A percentile compares a stretch with the other conserved stretches of the same genome.
Conservation (phyloP, 495 filamentous ascomycete genomes). For the Penicillium tannophilum region DNA sequence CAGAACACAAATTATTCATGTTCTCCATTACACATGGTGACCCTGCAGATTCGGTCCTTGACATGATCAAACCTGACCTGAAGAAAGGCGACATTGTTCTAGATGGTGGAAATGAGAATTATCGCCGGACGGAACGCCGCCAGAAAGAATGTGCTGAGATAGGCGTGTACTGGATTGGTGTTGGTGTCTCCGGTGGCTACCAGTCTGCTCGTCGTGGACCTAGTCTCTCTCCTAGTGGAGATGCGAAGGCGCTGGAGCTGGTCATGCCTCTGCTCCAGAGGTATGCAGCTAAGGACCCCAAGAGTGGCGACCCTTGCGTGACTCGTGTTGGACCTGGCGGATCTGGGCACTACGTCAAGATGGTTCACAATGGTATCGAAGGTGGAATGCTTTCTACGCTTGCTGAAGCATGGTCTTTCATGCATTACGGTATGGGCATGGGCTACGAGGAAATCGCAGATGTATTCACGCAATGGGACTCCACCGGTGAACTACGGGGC, state of each 20-base stretch:
- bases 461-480: constrained; percentile 70
- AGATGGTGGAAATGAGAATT: constrained; percentile 74
- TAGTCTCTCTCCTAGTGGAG: constrained; percentile 66
- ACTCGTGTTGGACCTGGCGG: constrained; percentile 62
- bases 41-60: constrained; percentile 67
- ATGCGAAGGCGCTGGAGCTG: constrained; percentile 56
- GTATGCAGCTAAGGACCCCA: constrained; percentile 61
- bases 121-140: constrained; percentile 63
- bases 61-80: constrained; percentile 56
- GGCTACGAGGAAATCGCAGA: constrained; percentile 69
- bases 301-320: constrained; percentile 62
- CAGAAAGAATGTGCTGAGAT: constrained; percentile 57
- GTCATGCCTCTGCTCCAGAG: constrained; percentile 64
- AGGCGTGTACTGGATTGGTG: constrained; percentile 65
- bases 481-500: constrained; percentile 55
- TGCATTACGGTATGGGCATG: constrained; percentile 61
- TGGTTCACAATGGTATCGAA: constrained; percentile 79
- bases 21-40: constrained; percentile 71
- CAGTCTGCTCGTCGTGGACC: constrained; percentile 67
- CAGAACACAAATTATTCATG: constrained; percentile 54
- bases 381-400: constrained; percentile 66
- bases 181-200: constrained; percentile 71
- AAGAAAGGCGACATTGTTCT: constrained; percentile 68
- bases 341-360: constrained; percentile 74
- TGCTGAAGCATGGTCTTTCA: constrained; percentile 67